Conservation (phyloP, 2,329 filamentous ascomycete species). For the Sporothrix mexicana region DNA sequence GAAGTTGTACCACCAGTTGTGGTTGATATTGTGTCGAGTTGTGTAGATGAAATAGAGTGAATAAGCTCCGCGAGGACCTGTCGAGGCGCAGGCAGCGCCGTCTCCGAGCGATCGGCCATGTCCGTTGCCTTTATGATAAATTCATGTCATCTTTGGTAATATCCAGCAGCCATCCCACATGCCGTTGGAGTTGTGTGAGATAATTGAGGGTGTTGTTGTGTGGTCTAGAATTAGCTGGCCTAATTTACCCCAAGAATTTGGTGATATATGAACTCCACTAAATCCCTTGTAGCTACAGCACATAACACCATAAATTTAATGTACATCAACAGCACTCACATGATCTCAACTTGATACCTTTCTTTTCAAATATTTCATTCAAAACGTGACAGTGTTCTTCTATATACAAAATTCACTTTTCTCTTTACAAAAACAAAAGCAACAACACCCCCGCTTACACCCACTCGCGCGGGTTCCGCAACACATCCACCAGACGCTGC, state of each 20-base stretch:
- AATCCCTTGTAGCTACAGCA: too few species aligned
- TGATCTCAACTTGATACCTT: too few species aligned
- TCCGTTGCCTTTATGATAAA: neutral
- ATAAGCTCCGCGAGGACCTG: conserved; percentile 58
- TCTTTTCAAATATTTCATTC: neutral
- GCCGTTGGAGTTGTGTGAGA: neutral
- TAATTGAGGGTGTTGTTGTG: neutral
- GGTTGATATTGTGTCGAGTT: conserved; percentile 32
- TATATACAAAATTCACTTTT: conserved; percentile 2
- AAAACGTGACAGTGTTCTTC: neutral
- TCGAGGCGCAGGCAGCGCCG: conserved; percentile 48
- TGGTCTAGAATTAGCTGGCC: neutral
- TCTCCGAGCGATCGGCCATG: conserved; percentile 27
- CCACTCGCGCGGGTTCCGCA: conserved; percentile 70
- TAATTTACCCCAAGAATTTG: neutral
- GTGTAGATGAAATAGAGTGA: conserved; percentile 48
- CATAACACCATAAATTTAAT: too few species aligned
- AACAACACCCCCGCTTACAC: conserved; percentile 50
- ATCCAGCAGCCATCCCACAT: too few species aligned
- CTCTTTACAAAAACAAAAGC: conserved; percentile 9
- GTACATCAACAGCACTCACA: too few species aligned
- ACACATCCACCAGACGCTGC: conserved; percentile 76
- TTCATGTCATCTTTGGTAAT: neutral
- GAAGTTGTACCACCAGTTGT: neutral
- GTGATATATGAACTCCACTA: too few species aligned